Base-by-base conservation (phyloP, 805 yeast genomes). In the Yarrowia osloensis region DNA sequence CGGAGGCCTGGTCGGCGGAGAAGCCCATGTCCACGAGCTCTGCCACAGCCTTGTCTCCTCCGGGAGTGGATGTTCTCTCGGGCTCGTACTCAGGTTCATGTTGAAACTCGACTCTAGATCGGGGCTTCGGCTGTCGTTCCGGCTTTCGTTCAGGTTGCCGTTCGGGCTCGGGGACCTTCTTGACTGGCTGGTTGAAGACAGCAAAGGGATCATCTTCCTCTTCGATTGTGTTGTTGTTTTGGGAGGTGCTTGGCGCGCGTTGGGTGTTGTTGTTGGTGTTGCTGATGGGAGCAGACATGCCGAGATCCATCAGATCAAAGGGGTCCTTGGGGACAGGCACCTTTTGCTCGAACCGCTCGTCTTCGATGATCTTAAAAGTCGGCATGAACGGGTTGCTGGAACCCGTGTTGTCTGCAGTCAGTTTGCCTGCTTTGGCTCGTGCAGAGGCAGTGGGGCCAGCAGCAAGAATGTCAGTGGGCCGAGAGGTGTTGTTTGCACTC, bases 1-100 rank as follows among this genome's bases (percentile, higher is more conserved):
- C 76, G 28, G 80, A 82, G 4, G 95, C 86, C 65, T 81, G 84
- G 1, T 85, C 86, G 0, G 83, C 78, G 0, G 88, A 76, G 72
- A 91, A 91, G 2, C 97, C 97, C 86, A 91, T 91, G 68, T 90
- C 95, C 2, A 89, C 76, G 49, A 90, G 79, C 70, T 86, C 89
- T 0, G 94, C 94, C 19, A 90, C 73, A 1, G 85, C 80, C 31
- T 68, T 68, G 47, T 73, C 75, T 19, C 71, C 29, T 2, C 70
- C 71, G 33, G 72, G 69, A 5, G 35, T 50, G 8, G 52, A 35
- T 7, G 39, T 12, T 17, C 29, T 33, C 15, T 37, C 66, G 26
- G 39, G 33, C 15, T 33, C 40, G 35, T 9, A 24, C 4, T 22
- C 40, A 24, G 67, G 33, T 31, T 65, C 24, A 13, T 33, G 33